Conservation (phyloP, 345 rosid genomes). For the Salix exigua region DNA sequence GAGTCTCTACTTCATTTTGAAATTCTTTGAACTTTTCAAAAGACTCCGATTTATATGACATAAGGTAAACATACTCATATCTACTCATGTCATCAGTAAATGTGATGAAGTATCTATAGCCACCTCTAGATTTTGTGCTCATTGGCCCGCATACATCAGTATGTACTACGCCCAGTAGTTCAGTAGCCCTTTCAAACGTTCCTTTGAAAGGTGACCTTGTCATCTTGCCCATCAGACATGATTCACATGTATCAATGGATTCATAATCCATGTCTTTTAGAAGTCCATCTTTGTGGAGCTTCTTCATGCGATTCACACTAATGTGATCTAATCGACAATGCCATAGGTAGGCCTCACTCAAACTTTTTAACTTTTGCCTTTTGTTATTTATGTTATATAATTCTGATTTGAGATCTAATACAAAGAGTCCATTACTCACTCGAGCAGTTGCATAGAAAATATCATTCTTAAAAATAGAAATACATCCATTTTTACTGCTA, state of each 20-base stretch:
- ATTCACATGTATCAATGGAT: not conserved
- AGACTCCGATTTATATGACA: not conserved
- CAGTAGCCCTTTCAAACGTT: not conserved
- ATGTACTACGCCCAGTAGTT: not conserved
- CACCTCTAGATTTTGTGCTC: not conserved
- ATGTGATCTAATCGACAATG: constrained; percentile 1
- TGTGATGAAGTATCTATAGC: not conserved
- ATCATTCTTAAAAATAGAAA: not conserved
- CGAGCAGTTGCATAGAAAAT: not conserved
- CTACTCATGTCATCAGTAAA: not conserved
- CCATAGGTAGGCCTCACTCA: not conserved
- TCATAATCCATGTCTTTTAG: no score
- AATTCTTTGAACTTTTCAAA: not conserved
- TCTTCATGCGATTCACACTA: not conserved
- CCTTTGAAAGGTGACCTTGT: not conserved
- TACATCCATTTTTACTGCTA: not conserved
- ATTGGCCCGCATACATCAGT: constrained; percentile 1
- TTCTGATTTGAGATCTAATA: not conserved
- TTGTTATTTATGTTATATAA: not conserved
- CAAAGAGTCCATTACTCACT: not conserved
- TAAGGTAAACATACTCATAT: not conserved
- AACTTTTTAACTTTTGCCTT: not conserved
- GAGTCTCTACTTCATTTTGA: not conserved
- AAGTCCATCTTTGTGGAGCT: not conserved
- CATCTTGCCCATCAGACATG: not conserved